Conservation (phyloP, 805 yeast genomes). For the Yarrowia alimentaria region DNA sequence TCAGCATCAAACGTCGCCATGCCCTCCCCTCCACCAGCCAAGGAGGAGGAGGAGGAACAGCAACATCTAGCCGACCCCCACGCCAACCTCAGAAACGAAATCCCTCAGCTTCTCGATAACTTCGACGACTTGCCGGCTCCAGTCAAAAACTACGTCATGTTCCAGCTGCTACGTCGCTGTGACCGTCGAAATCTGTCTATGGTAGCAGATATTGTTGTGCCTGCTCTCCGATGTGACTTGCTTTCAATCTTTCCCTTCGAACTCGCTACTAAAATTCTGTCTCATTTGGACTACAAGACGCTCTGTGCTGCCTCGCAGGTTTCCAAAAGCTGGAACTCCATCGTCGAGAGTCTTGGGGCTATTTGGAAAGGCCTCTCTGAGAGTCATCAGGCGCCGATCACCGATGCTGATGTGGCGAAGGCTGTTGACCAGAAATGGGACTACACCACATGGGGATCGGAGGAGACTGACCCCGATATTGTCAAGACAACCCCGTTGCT, state of each 20-base stretch:
- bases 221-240: constrained; percentile 69
- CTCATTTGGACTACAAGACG: constrained; percentile 60
- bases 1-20: constrained; percentile 26
- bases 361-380: constrained; percentile 70
- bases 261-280: constrained; percentile 61
- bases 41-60: constrained; percentile 24
- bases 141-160: constrained; percentile 52
- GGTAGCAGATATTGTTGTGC: constrained; percentile 51
- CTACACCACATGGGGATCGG: constrained; percentile 37
- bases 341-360: constrained; percentile 58
- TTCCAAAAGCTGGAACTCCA: constrained; percentile 63
- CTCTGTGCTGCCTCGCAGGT: constrained; percentile 63
- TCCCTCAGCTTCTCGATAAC: constrained; percentile 66
- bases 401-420: constrained; percentile 43
- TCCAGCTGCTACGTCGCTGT: constrained; percentile 55
- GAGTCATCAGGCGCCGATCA: constrained; percentile 44
- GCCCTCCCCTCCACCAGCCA: constrained; percentile 26
- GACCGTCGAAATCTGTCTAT: constrained; percentile 63
- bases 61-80: constrained; percentile 7
- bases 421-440: constrained; percentile 40
- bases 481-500: constrained; percentile 33
- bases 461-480: constrained; percentile 5
- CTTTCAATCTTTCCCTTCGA: constrained; percentile 72
- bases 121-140: constrained; percentile 45
- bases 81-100: constrained; percentile 49